Evolutionary conservation across 2,329 filamentous ascomycete genomes (phyloP).

Genomic region (Xylaria sp.): DNA sequence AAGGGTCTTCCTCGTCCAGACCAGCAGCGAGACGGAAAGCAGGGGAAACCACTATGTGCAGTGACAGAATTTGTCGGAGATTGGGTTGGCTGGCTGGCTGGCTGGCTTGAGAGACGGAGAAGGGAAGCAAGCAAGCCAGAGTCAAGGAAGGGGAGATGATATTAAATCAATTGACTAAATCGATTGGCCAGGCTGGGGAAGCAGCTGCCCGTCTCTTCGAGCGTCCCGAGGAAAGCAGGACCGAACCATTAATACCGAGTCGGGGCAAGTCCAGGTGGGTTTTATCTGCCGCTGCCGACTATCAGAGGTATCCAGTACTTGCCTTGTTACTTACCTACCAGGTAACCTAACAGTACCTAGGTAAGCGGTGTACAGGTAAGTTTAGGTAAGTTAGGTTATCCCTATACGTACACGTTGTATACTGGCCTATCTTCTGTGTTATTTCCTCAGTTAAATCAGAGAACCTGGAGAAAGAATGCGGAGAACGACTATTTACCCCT

Average conservation of each 20-base stretch:
- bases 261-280: no score
- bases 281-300: no score
- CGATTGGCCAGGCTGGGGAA: slow-evolving; percentile 21
- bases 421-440: no score
- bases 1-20: not conserved
- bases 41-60: not conserved
- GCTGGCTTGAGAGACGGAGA: not conserved
- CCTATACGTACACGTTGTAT: no score
- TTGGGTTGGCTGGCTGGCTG: no score
- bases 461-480: slow-evolving; percentile 12
- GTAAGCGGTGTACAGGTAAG: not conserved
- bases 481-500: not conserved
- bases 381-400: not conserved
- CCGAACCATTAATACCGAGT: not conserved
- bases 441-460: no score
- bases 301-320: no score
- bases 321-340: no score
- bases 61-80: no score
- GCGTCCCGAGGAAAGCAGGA: not conserved
- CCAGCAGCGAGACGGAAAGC: not conserved
- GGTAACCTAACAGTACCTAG: not conserved
- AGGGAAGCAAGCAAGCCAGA: not conserved
- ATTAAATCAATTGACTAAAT: slow-evolving; percentile 17
- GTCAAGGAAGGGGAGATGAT: not conserved
- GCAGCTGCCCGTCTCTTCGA: slow-evolving; percentile 14